phyloP scores from a whole-genome alignment of 23 red algal species.

The Cyanidium caldarium region DNA sequence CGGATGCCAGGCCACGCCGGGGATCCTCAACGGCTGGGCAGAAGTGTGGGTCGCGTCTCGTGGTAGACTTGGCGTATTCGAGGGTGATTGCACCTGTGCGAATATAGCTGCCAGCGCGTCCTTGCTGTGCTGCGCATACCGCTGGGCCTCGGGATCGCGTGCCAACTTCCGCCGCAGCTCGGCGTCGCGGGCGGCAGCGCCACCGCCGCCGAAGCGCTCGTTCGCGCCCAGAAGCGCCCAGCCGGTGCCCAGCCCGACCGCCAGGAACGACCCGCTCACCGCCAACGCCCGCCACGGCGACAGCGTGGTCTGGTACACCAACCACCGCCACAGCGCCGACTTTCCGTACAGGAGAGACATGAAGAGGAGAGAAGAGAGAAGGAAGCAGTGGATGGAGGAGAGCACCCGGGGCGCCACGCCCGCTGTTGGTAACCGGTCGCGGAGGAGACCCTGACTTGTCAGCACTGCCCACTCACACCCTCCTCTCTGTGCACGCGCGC shows the following conservation, averaged over 20 bases:
- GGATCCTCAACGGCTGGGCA: not conserved
- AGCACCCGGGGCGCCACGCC: no score
- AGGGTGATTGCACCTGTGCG: no score
- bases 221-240: not conserved
- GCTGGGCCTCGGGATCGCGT: not conserved
- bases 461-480: no score
- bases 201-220: not conserved
- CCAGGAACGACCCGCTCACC: not conserved
- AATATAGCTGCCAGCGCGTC: slow-evolving; percentile 1
- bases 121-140: not conserved
- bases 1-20: not conserved
- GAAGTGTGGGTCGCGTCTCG: no score
- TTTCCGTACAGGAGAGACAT: slow-evolving; percentile 4
- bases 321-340: not conserved
- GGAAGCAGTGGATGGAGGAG: no score
- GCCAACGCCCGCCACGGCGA: not conserved
- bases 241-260: not conserved
- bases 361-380: no score
- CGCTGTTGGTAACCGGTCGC: no score
- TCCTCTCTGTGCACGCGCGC: no score
- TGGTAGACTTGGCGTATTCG: no score
- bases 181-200: not conserved
- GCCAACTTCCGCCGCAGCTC: not conserved
- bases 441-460: no score
- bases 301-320: not conserved